A percentile compares a stretch with the other conserved stretches of the same genome.
phyloP scores from a whole-genome alignment of 305 asterid species.

The Plantago coronopus region DNA sequence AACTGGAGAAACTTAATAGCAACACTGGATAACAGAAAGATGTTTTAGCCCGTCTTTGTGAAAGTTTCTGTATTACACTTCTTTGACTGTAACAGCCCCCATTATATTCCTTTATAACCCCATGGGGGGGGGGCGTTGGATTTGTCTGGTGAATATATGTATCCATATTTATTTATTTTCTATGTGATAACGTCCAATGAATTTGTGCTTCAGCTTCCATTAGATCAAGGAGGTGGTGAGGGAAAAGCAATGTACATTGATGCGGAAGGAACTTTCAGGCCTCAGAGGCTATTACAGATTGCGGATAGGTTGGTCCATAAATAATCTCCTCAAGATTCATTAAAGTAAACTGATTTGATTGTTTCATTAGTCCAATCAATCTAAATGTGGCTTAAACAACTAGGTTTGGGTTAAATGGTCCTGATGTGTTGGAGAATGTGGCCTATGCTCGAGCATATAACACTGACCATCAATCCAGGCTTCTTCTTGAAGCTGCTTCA shows the following conservation, averaged over 20 bases:
- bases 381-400: conserved; percentile 19
- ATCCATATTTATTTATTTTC: not conserved
- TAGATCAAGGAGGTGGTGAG: conserved; percentile 97
- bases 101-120: not conserved
- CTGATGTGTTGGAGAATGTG: conserved; percentile 95
- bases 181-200: not conserved
- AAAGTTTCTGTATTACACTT: not conserved
- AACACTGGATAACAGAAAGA: not conserved
- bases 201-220: conserved; percentile 62
- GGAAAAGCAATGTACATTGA: conserved; percentile 99
- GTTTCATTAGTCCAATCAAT: conserved; percentile 9
- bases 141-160: conserved; percentile 1
- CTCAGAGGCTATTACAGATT: conserved; percentile 90
- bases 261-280: conserved; percentile 97
- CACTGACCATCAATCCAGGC: conserved; percentile 97
- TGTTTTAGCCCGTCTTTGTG: not conserved
- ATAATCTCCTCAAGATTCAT: conserved; percentile 16
- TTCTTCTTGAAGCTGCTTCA: conserved; percentile 94
- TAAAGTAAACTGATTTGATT: not conserved
- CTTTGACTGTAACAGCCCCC: not conserved
- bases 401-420: conserved; percentile 90
- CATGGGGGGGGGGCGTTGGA: too few relatives aligned
- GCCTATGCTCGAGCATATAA: conserved; percentile 98
- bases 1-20: conserved; percentile 8
- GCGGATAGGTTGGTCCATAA: conserved; percentile 65